phyloP scores from a whole-genome alignment of 257 asterid species.

The Solanum verrucosum region DNA sequence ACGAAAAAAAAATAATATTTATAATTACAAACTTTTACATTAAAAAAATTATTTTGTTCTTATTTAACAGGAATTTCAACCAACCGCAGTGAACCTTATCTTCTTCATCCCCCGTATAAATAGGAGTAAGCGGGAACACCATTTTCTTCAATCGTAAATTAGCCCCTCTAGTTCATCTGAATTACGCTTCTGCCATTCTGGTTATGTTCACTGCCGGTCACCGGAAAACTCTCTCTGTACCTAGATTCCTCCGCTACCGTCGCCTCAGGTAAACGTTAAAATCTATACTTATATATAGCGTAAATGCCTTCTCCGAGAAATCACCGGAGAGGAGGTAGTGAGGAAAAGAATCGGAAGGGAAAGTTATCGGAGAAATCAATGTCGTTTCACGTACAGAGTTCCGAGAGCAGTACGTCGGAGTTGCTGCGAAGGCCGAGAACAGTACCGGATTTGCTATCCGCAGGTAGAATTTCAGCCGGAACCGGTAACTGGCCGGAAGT shows the following conservation, averaged over 20 bases:
- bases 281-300: background rate
- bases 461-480: background rate
- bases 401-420: background rate
- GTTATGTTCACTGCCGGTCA: constrained; percentile 36
- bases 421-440: constrained; percentile 57
- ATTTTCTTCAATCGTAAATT: background rate
- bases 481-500: background rate
- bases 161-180: background rate
- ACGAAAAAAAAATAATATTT: too few species aligned
- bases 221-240: constrained; percentile 21
- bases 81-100: background rate
- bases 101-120: constrained; percentile 4
- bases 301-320: constrained; percentile 64
- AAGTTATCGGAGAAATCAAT: constrained; percentile 43
- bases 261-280: constrained; percentile 23
- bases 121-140: background rate
- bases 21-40: too few species aligned
- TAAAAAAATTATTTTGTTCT: background rate
- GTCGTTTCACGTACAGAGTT: constrained; percentile 43
- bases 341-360: constrained; percentile 51
- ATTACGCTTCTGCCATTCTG: background rate
- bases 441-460: constrained; percentile 50
- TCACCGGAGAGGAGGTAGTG: constrained; percentile 37
- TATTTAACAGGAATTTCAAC: background rate
- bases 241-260: constrained; percentile 36